Base-by-base conservation (phyloP, 345 rosid species). In the Melaleuca quinquenervia region DNA sequence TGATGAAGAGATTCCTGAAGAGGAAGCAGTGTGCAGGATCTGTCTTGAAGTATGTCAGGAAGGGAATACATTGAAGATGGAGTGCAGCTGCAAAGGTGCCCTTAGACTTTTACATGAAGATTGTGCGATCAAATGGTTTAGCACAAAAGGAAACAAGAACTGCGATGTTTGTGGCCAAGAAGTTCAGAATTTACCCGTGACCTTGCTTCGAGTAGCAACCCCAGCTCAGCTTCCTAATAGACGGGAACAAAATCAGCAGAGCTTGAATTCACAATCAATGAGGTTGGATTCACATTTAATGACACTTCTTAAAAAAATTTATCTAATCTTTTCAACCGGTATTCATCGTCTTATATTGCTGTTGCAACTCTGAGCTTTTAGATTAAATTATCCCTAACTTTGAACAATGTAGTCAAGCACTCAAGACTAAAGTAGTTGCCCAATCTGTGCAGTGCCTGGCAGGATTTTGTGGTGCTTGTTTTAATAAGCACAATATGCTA, bases 1-100 rank as follows among this genome's bases (percentile, higher is more conserved):
- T 27, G 98, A 95, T 87, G 98, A 96, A 92, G 98, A 97, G 89
- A 97, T 97, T 83, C 96, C 97, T 22, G 99, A 97, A 92, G 99
- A 97, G 90, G 98, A 97, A 88, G 99, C 99, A 6, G 93, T 93
- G 60, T 96, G 99, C 90, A 91, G 98, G 92, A 97, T 97, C 84
- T 97, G 98, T 90, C 90, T 93, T 29, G 99, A 96, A 82, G 93
- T 75, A 74, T 97, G 98, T 56, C 91, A 95, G 83, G 99, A 96
- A 91, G 95, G 91, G 70, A 97, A 95, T 90, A 97, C 97, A 9
- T 93, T 97, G 85, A 97, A 97, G 93, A 94, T 94, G 99, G 99
- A 96, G 89, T 97, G 99, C 92, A 92, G 97, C 84, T 97, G 99
- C 93, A 97, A 94, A 91, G 99, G 99, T 32, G 98, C 88, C 82